phyloP scores from a whole-genome alignment of 164 flowering plant species.

The Brasenia schreberi region DNA sequence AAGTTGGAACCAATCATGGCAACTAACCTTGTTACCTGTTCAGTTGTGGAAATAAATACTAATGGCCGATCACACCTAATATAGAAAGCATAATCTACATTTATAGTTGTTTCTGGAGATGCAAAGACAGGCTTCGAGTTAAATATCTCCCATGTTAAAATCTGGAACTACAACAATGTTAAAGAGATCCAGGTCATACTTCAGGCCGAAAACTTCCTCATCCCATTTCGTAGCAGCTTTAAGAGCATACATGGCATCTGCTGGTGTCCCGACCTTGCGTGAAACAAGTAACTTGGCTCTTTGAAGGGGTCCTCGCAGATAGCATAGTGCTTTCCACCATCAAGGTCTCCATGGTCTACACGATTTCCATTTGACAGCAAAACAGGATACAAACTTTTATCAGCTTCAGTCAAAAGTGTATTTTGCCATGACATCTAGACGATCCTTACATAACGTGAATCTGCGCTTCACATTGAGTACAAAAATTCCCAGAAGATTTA shows the following conservation, averaged over 20 bases:
- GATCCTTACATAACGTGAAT: slow-evolving; percentile 79
- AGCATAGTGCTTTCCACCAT: slow-evolving; percentile 86
- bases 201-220: slow-evolving; percentile 96
- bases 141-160: slow-evolving; percentile 71
- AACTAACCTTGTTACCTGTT: slow-evolving; percentile 99
- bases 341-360: slow-evolving; percentile 70
- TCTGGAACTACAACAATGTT: slow-evolving; percentile 96
- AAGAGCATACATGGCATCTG: slow-evolving; percentile 69
- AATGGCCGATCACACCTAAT: slow-evolving; percentile 95
- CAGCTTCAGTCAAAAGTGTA: slow-evolving; percentile 79
- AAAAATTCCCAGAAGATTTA: slow-evolving; percentile 84
- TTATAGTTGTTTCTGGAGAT: slow-evolving; percentile 93
- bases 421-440: slow-evolving; percentile 97
- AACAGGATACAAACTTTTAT: slow-evolving; percentile 79
- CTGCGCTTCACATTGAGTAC: slow-evolving; percentile 98
- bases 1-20: slow-evolving; percentile 99
- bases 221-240: slow-evolving; percentile 99
- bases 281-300: slow-evolving; percentile 81
- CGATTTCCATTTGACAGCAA: slow-evolving; percentile 90
- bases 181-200: slow-evolving; percentile 94
- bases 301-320: slow-evolving; percentile 96
- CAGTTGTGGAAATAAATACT: slow-evolving; percentile 99
- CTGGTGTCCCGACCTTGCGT: slow-evolving; percentile 87
- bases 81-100: slow-evolving; percentile 93
- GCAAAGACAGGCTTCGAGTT: slow-evolving; percentile 44